Evolutionary conservation across 1,284 basidiomycete species (phyloP), one percentile per base, ranked within the genome.

Genomic region (Malassezia psittaci): DNA sequence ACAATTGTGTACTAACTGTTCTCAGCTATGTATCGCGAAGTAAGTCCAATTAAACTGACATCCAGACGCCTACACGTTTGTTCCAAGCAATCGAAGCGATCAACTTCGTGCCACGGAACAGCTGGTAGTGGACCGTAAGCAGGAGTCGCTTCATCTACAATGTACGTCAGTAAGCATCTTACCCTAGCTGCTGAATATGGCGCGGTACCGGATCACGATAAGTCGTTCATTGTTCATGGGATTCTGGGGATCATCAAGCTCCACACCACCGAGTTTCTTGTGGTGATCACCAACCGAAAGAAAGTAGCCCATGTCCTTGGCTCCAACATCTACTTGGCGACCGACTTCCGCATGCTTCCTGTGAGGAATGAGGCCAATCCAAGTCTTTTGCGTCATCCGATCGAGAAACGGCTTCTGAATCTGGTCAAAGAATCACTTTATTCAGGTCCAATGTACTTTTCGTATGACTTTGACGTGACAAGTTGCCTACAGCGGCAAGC

Each of bases 331-430:
- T 96, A 86, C 78, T 83, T 85, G 51, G 88, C 90, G 13, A 87
- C 87, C 34, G 88, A 91, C 71, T 96, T 90, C 77, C 85, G 90
- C 54, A 83, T 96, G 52, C 83, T 94, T 29, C 90, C 93, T 10
- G 77, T 98, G 35, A 77, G 78, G 21, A 67, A 84, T 79, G 74
- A 83, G 45, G 83, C 85, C 16, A 81, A 83, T 8, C 80, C 83
- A 44, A 80, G 81, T 54, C 81, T 72, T 44, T 86, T 19, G 76
- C 78, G 61, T 32, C 85, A 93, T 71, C 85, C 88, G 0, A 84
- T 90, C 29, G 93, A 98, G 78, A 83, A 84, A 35, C 87, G 91
- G 72, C 79, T 96, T 2, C 78, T 96, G 35, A 84, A 83, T 7
- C 83, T 98, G 33, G 83, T 96, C 54, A 85, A 87, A 66, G 84